Percentiles rank a stretch among this genome's conserved stretches.
These are phyloP conservation scores for Bipolaris cookei DNA, from an alignment of 2,329 filamentous ascomycete genomes.

Conservation along the genomic window DNA sequence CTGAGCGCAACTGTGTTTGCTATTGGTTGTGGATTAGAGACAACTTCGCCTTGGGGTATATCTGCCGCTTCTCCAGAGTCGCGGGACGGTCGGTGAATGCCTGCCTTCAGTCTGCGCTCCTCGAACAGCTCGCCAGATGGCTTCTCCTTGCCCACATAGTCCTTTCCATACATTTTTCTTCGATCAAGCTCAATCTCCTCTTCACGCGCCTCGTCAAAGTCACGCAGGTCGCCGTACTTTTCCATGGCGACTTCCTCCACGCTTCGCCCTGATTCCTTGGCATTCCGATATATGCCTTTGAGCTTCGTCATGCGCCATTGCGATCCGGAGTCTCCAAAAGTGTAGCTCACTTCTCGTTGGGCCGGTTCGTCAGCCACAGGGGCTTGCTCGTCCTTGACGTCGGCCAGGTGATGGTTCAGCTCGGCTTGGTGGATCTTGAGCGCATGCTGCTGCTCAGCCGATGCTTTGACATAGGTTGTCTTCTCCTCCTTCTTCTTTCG, in stretches of 20 bases:
- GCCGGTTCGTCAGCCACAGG: slow-evolving; percentile 54
- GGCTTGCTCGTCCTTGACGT: slow-evolving; percentile 52
- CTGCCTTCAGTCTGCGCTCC: slow-evolving; percentile 71
- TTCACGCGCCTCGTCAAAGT: slow-evolving; percentile 91
- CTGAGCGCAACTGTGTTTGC: slow-evolving; percentile 65
- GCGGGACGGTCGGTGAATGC: slow-evolving; percentile 51
- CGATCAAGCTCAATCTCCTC: slow-evolving; percentile 91
- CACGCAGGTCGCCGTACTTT: slow-evolving; percentile 77
- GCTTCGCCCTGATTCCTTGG: slow-evolving; percentile 72
- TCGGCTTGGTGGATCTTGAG: slow-evolving; percentile 80
- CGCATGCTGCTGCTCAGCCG: slow-evolving; percentile 65
- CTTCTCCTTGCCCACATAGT: slow-evolving; percentile 83
- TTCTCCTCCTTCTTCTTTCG: slow-evolving; percentile 59
- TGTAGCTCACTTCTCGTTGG: slow-evolving; percentile 74
- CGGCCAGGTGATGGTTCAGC: slow-evolving; percentile 73
- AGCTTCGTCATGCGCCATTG: slow-evolving; percentile 98
- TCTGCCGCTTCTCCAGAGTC: slow-evolving; percentile 38
- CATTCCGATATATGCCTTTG: slow-evolving; percentile 79
- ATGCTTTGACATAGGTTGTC: slow-evolving; percentile 53
- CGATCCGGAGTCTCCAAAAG: slow-evolving; percentile 86
- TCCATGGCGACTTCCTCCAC: slow-evolving; percentile 85
- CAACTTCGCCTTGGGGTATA: slow-evolving; percentile 61
- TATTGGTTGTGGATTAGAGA: slow-evolving; percentile 62
- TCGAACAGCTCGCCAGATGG: slow-evolving; percentile 86
- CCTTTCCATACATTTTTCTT: slow-evolving; percentile 79